These are phyloP conservation scores for sunflower (Helianthus annuus) DNA, from an alignment of 129 eudicot genomes.

Conservation along the genomic window DNA sequence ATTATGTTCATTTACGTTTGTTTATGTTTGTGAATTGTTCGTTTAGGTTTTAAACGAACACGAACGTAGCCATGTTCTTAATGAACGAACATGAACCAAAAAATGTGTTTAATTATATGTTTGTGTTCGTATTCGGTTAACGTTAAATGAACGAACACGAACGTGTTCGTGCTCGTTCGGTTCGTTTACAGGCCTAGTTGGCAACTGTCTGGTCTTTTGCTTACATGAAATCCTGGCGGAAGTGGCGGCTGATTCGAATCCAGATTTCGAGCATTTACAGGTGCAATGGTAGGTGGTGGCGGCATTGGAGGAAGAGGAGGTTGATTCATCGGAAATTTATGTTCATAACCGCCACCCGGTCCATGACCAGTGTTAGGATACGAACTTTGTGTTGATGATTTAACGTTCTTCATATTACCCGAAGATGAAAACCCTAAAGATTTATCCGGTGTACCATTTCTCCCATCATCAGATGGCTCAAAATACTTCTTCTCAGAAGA, in stretches of 20 bases:
- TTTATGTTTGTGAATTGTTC: too few relatives aligned
- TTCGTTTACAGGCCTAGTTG: neutral
- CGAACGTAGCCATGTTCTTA: too few relatives aligned
- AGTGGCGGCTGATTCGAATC: constrained; percentile 49
- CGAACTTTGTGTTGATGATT: constrained; percentile 36
- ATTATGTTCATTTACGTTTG: too few relatives aligned
- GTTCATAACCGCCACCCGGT: constrained; percentile 57
- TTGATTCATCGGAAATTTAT: constrained; percentile 53
- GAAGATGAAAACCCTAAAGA: constrained; percentile 45
- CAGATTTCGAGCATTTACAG: constrained; percentile 46
- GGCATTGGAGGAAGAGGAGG: constrained; percentile 97
- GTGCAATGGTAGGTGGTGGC: constrained; percentile 77
- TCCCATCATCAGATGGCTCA: constrained; percentile 50
- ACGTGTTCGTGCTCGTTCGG: too few relatives aligned
- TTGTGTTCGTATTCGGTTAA: too few relatives aligned
- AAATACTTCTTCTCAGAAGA: constrained; percentile 61
- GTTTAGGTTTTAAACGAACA: too few relatives aligned
- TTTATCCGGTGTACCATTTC: constrained; percentile 33
- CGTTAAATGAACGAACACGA: too few relatives aligned
- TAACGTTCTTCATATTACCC: constrained; percentile 39
- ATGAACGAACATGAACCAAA: too few relatives aligned
- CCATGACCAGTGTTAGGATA: constrained; percentile 43
- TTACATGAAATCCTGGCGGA: constrained; percentile 70
- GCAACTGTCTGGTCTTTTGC: constrained; percentile 2
- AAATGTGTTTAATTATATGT: too few relatives aligned